A percentile compares a stretch with the other conserved stretches of the same genome.
These are phyloP conservation scores for Penicillium crustosum DNA, from an alignment of 2,329 filamentous ascomycete species.

Conservation along the genomic window DNA sequence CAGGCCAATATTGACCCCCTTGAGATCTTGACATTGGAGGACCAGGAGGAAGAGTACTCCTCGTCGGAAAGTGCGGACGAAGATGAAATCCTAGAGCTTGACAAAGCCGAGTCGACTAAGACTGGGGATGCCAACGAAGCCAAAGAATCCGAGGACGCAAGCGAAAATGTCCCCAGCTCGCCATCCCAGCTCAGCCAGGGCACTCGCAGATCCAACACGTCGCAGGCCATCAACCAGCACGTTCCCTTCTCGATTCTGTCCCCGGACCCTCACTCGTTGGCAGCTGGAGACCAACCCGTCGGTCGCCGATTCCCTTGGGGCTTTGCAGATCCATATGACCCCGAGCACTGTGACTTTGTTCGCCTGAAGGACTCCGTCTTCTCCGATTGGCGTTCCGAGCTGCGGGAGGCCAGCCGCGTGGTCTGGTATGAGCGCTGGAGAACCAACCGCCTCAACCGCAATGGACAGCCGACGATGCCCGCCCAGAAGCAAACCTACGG, in stretches of 20 bases:
- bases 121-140: slow-evolving; percentile 30
- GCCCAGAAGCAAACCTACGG: slow-evolving; percentile 27
- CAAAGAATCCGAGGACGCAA: slow-evolving; percentile 20
- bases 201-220: slow-evolving; percentile 48
- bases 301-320: slow-evolving; percentile 96
- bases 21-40: slow-evolving; percentile 79
- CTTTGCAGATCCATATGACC: slow-evolving; percentile 89
- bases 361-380: slow-evolving; percentile 91
- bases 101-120: slow-evolving; percentile 2
- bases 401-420: slow-evolving; percentile 86
- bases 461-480: slow-evolving; percentile 22
- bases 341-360: slow-evolving; percentile 89
- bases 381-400: slow-evolving; percentile 84
- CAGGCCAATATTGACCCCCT: slow-evolving; percentile 83
- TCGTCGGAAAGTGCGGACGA: slow-evolving; percentile 51
- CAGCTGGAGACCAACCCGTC: slow-evolving; percentile 54
- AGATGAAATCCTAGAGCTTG: slow-evolving; percentile 32
- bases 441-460: slow-evolving; percentile 53
- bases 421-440: slow-evolving; percentile 97
- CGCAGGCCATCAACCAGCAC: slow-evolving; percentile 57
- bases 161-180: slow-evolving; percentile 31
- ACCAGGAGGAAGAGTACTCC: slow-evolving; percentile 65
- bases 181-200: slow-evolving; percentile 40
- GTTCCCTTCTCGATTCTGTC: slow-evolving; percentile 91
- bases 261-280: slow-evolving; percentile 75